These are phyloP conservation scores for Eragrostis curvula DNA, from an alignment of 176 grass and related monocot species.

Conservation along the genomic window DNA sequence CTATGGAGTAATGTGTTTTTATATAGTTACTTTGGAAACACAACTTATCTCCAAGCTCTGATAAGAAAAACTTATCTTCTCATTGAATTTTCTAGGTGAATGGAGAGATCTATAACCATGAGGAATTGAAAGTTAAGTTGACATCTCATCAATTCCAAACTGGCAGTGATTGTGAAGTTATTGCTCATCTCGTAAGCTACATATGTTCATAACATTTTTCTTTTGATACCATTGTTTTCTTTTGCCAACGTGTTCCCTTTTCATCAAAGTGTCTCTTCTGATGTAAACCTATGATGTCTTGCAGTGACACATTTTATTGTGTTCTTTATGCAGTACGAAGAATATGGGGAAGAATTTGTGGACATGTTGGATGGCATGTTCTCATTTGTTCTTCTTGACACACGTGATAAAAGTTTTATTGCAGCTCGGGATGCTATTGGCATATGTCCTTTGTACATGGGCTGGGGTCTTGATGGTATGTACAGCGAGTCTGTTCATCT, in stretches of 20 bases:
- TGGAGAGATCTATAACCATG: constrained; percentile 98
- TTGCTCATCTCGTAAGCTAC: constrained; percentile 88
- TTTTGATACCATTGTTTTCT: constrained; percentile 4
- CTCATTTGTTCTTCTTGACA: constrained; percentile 96
- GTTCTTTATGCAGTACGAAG: constrained; percentile 81
- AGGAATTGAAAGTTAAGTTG: constrained; percentile 81
- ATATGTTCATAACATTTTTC: constrained; percentile 17
- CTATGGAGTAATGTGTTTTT: constrained; percentile 2
- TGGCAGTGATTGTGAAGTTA: constrained; percentile 97
- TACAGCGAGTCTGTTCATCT: constrained; percentile 17
- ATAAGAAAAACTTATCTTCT: constrained; percentile 18
- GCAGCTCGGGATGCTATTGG: constrained; percentile 98
- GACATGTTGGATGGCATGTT: constrained; percentile 99
- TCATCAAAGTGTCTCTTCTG: constrained; percentile 6
- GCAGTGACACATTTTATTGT: constrained; percentile 23
- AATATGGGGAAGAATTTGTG: constrained; percentile 92
- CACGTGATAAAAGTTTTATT: constrained; percentile 91
- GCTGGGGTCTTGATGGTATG: constrained; percentile 98
- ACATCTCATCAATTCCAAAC: constrained; percentile 85
- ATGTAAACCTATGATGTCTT: not conserved
- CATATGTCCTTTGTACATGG: constrained; percentile 95
- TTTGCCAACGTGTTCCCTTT: constrained; percentile 4
- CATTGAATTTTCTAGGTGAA: constrained; percentile 70
- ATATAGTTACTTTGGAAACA: constrained; percentile 21
- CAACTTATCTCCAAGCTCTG: not conserved